phyloP scores from a whole-genome alignment of 257 asterid species.

The Echium plantagineum region DNA sequence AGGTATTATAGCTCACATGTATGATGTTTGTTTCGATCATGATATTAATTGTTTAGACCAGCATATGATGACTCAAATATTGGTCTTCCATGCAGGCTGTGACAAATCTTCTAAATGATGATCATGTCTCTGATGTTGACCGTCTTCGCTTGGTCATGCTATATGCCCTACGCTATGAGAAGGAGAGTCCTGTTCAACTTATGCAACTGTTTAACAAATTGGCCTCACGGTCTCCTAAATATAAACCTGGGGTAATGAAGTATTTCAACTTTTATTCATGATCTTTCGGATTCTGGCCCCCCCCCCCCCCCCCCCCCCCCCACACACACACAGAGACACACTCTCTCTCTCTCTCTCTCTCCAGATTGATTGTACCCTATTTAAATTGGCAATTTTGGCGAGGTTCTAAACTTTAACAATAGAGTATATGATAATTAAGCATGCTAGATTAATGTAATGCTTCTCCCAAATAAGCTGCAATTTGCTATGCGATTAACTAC shows the following conservation, averaged over 20 bases:
- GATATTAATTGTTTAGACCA: neutral
- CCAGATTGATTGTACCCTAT: neutral
- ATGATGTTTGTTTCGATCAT: constrained; percentile 10
- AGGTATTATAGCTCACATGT: constrained; percentile 35
- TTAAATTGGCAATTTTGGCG: no score
- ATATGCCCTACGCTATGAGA: constrained; percentile 93
- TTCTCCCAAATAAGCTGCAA: neutral
- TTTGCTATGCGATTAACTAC: neutral
- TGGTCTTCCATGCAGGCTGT: constrained; percentile 56
- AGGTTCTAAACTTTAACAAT: no score
- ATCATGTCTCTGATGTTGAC: constrained; percentile 73
- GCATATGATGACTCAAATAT: neutral
- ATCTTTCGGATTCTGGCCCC: neutral
- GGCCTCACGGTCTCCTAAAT: constrained; percentile 90
- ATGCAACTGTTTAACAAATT: constrained; percentile 93
- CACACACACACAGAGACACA: no score
- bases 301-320: neutral
- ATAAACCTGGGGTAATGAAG: constrained; percentile 83
- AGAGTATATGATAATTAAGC: neutral
- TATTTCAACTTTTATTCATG: neutral
- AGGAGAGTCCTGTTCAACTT: constrained; percentile 92
- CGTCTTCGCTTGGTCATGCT: constrained; percentile 89
- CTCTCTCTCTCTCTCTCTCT: constrained; percentile 7
- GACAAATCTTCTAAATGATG: constrained; percentile 68
- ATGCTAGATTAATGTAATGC: neutral